phyloP scores from a whole-genome alignment of 164 flowering plant species.

The Warburgia ugandensis region DNA sequence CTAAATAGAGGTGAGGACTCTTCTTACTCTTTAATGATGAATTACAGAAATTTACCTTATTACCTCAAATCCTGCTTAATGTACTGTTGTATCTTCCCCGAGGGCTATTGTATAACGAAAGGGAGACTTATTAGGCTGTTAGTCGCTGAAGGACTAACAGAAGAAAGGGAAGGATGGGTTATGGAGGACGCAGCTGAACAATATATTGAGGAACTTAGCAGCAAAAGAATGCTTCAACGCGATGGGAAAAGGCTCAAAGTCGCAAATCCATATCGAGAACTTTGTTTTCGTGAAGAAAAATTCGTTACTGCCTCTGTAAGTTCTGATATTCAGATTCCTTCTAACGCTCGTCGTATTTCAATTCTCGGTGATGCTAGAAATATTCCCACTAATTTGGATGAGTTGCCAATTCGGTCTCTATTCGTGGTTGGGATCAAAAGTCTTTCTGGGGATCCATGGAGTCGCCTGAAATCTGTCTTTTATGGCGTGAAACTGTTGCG shows the following conservation, averaged over 20 bases:
- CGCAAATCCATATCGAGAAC: constrained; percentile 2
- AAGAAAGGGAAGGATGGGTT: constrained; percentile 14
- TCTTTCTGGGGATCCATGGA: constrained; percentile 4
- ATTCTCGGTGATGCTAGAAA: constrained; percentile 10
- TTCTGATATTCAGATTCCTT: constrained; percentile 8
- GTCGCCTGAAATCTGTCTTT: constrained; percentile 10
- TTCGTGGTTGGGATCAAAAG: constrained; percentile 13
- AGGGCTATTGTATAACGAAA: constrained; percentile 11
- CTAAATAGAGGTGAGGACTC: constrained; percentile 14
- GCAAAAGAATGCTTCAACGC: constrained; percentile 16
- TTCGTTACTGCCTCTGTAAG: constrained; percentile 1
- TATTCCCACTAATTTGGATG: constrained; percentile 7
- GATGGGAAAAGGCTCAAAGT: constrained; percentile 8
- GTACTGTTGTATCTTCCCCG: constrained; percentile 30
- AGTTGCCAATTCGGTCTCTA: constrained; percentile 13
- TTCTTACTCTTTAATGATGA: neutral
- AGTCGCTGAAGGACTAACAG: constrained; percentile 21
- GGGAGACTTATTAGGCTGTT: constrained; percentile 22
- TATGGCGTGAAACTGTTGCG: constrained; percentile 9
- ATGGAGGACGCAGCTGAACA: constrained; percentile 21
- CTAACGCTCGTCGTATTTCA: constrained; percentile 5
- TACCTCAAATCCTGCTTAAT: constrained; percentile 15
- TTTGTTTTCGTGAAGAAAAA: constrained; percentile 7
- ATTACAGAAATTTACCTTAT: constrained; percentile 15
- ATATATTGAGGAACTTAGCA: constrained; percentile 14